phyloP scores from a whole-genome alignment of 2,329 filamentous ascomycete genomes.

The Rosellinia necatrix region DNA sequence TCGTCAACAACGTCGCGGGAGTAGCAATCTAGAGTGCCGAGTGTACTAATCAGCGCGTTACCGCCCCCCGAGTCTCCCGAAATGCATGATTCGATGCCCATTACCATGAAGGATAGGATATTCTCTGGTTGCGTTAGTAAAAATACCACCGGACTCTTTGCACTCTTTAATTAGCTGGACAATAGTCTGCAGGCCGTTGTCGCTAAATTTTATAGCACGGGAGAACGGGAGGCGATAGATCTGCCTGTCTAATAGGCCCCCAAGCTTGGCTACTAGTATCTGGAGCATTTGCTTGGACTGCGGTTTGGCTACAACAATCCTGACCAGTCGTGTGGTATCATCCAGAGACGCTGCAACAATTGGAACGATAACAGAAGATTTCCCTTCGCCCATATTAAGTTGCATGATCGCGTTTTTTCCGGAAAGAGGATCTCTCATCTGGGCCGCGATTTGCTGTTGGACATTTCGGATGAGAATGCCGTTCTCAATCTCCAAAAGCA shows the following conservation, averaged over 20 bases:
- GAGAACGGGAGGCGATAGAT: constrained; percentile 65
- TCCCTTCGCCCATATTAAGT: constrained; percentile 74
- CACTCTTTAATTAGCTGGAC: constrained; percentile 50
- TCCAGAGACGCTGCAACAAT: constrained; percentile 62
- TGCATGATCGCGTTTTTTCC: constrained; percentile 62
- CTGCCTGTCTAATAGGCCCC: constrained; percentile 58
- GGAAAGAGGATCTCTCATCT: constrained; percentile 55
- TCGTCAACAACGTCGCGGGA: constrained; percentile 66
- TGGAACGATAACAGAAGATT: constrained; percentile 71
- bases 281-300: constrained; percentile 65
- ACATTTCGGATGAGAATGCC: constrained; percentile 63
- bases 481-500: constrained; percentile 68
- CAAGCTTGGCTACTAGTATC: constrained; percentile 58
- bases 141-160: constrained; percentile 54
- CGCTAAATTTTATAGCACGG: constrained; percentile 47
- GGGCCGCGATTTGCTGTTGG: constrained; percentile 60
- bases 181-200: constrained; percentile 43
- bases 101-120: constrained; percentile 65
- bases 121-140: constrained; percentile 68
- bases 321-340: constrained; percentile 54
- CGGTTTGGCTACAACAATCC: constrained; percentile 65
- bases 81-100: constrained; percentile 58
- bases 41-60: constrained; percentile 43
- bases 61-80: constrained; percentile 37
- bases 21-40: constrained; percentile 49